Percentiles rank a stretch among this genome's conserved stretches.
Conservation (phyloP, 2,329 filamentous ascomycete genomes). For the Colletotrichum gloeosporioides region DNA sequence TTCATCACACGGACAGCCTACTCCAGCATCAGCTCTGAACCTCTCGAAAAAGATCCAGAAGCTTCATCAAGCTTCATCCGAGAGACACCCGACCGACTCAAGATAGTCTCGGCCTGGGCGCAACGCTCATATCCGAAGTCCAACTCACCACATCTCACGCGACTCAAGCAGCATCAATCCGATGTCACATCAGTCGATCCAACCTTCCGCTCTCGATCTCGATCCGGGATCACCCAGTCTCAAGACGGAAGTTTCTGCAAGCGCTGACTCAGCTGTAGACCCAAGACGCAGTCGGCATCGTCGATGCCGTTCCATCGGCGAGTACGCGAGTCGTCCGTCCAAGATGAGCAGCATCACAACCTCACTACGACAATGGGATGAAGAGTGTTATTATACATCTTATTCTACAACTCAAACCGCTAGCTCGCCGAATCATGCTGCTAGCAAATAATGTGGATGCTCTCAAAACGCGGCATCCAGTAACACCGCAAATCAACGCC, state of each 20-base stretch:
- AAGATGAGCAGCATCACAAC: not conserved
- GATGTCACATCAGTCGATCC: not conserved
- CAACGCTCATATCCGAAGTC: not conserved
- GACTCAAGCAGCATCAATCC: not conserved
- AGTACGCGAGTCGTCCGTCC: not conserved
- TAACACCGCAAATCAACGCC: constrained; percentile 2
- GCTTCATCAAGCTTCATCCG: not conserved
- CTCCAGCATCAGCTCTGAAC: not conserved
- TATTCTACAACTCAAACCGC: constrained; percentile 15
- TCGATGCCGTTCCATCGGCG: not conserved
- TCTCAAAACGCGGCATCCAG: not conserved
- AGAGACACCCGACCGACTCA: not conserved
- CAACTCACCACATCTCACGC: not conserved
- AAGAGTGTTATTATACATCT: constrained; percentile 20
- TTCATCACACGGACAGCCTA: no score
- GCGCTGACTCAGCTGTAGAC: not conserved
- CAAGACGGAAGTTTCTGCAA: not conserved
- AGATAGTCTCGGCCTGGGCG: not conserved
- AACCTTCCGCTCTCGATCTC: not conserved
- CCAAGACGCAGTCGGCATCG: not conserved
- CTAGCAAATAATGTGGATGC: constrained; percentile 9
- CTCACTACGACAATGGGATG: not conserved
- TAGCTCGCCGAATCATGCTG: not conserved
- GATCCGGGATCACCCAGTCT: not conserved
- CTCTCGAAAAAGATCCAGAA: not conserved